Base-by-base conservation (phyloP, 2,329 filamentous ascomycete genomes). In the Mollisia scopiformis region DNA sequence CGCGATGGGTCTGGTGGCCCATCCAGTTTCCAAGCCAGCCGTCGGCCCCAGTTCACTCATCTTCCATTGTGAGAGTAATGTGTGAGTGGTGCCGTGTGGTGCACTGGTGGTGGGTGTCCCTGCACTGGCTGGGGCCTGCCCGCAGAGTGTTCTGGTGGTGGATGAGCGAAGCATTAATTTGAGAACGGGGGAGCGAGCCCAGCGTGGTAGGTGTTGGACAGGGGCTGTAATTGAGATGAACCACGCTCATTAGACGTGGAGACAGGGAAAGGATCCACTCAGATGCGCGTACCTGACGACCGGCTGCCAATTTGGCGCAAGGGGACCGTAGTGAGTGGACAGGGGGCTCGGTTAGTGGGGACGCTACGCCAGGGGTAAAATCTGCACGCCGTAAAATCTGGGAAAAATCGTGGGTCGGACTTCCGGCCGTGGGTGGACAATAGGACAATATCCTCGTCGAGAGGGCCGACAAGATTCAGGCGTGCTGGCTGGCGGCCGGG, bases 271-370 rank as follows among this genome's bases (percentile, higher is more conserved):
- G 39, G 55, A 43, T 57, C 66, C 68, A 70, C 64, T 67, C 14
- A 68, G 31, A 65, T n/a, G 65, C 59, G 64, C 63, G 64, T 69
- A 59, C 66, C 68, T 70, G 67, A 31, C 57, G 58, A 47, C 47
- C 8, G 43, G 6, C 43, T 47, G 16, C 49, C 14, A 25, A 58
- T 49, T 52, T 23, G 55, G 55, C 50, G 25, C 46, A 13, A 25
- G 43, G 31, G 25, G 19, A 8, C 35, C 23, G 35, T 27, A 59
- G 25, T 58, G 30, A 70, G 56, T 67, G 65, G 66, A 11, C 54
- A 55, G 39, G 19, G n/a, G 51, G 23, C 43, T 33, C 27, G 27
- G 46, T n/a, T 33, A 33, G 39, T 21, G 35, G n/a, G 49, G 28
- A 51, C 49, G 49, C 49, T 51, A 51, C 28, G 41, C 58, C 61